phyloP scores from a whole-genome alignment of 257 asterid genomes.

The Lycium ferocissimum region DNA sequence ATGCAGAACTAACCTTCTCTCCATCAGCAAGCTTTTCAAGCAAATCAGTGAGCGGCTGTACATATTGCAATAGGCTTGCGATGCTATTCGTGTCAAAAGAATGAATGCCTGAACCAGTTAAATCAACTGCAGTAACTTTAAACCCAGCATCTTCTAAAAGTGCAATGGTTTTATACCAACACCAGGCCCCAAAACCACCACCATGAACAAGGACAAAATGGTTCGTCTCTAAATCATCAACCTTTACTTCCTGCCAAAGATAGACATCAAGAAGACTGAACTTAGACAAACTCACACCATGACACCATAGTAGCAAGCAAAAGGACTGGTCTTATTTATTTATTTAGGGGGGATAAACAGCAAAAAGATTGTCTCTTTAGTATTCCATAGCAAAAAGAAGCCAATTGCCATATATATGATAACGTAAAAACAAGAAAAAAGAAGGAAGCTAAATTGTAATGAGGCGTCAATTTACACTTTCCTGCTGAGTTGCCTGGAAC shows the following conservation, averaged over 20 bases:
- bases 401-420: background rate
- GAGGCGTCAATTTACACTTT: background rate
- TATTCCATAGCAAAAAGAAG: background rate
- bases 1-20: slow-evolving; percentile 67
- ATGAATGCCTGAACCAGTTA: slow-evolving; percentile 96
- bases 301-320: background rate
- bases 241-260: slow-evolving; percentile 67
- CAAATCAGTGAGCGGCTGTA: slow-evolving; percentile 80
- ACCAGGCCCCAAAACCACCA: slow-evolving; percentile 99
- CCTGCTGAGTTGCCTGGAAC: slow-evolving; percentile 15
- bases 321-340: background rate
- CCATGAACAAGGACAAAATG: slow-evolving; percentile 99
- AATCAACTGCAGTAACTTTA: slow-evolving; percentile 93
- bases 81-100: slow-evolving; percentile 85
- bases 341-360: background rate
- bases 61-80: slow-evolving; percentile 79
- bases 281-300: background rate
- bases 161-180: slow-evolving; percentile 99
- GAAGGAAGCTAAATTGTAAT: background rate
- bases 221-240: slow-evolving; percentile 72
- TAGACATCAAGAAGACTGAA: slow-evolving; percentile 29
- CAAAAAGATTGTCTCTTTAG: background rate
- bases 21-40: slow-evolving; percentile 75
- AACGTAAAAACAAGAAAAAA: background rate
- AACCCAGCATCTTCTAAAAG: slow-evolving; percentile 85